Base-by-base conservation (phyloP, 1,139 yeast genomes). In the Suzukiozyma palmioleophila region DNA sequence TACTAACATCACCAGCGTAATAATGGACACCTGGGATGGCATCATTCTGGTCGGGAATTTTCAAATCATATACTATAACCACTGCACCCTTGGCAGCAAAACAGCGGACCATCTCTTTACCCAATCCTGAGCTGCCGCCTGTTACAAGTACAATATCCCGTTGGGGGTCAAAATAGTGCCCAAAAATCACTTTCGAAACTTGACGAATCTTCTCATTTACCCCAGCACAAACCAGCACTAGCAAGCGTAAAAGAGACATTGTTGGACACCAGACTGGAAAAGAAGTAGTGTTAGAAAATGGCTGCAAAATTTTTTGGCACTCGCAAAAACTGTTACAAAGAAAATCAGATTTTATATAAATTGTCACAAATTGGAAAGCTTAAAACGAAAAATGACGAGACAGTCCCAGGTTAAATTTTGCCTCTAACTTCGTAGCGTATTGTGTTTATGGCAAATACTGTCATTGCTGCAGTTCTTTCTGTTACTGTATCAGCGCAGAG, bases 111-210 rank as follows among this genome's bases (percentile, higher is more conserved):
- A 89, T 48, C 42, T 79, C 84, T 35, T 61, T 62, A 0, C 97
- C 97, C 18, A 90, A 65, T 0, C 97, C 97, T 0, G 77, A 64
- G 2, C 76, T 56, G 0, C 96, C 97, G 1, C 97, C 97, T 0
- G 97, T 89, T 21, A 90, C 66, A n/a, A 88, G 59, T 0, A 81
- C 83, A 10, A 84, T 63, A 50, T 85, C 88, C 18, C 63, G 59
- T 38, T 48, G 50, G 0, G 77, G 69, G 31, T 79, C 82, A 45
- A 73, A 73, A 10, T 62, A 64, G 41, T 69, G 73, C 1, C 86
- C 86, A 16, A 79, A 56, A 2, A 75, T 32, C 2, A 59, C 35
- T 29, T 67, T 64, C 2, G 76, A 66, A 6, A 61, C 33, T 6
- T 46, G 50, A 32, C 67, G 54, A 15, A 64, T 48, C 9, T 53